A percentile compares a stretch with the other conserved stretches of the same genome.
phyloP scores from a whole-genome alignment of 192 early-diverging fungal genomes.

The Funneliformis geosporum region DNA sequence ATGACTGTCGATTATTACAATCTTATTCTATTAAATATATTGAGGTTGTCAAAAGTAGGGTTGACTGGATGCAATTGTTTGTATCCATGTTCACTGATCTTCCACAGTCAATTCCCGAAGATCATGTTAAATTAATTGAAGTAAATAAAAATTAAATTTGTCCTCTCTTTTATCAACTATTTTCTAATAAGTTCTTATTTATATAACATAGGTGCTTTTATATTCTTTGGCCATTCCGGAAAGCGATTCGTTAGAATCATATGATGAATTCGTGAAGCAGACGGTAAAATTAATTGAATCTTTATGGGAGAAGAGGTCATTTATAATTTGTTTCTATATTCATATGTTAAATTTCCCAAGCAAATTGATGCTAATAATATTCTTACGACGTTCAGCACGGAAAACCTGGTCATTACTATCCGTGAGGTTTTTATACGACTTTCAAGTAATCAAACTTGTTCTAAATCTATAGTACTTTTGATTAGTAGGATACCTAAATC shows the following conservation, averaged over 20 bases:
- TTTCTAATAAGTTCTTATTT: neutral
- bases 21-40: neutral
- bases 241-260: neutral
- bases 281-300: slow-evolving; percentile 8
- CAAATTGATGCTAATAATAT: neutral
- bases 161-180: neutral
- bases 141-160: neutral
- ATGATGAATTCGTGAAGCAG: neutral
- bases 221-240: neutral
- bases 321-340: neutral
- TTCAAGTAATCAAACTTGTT: neutral
- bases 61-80: slow-evolving; percentile 3
- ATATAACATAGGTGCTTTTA: neutral
- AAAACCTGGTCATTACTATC: neutral
- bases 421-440: slow-evolving; percentile 5
- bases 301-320: neutral
- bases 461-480: neutral
- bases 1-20: slow-evolving; percentile 10
- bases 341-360: neutral
- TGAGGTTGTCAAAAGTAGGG: neutral
- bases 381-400: neutral
- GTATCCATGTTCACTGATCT: slow-evolving; percentile 6
- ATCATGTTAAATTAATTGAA: slow-evolving; percentile 3
- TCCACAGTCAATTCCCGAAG: slow-evolving; percentile 10
- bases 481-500: slow-evolving; percentile 19